phyloP scores from a whole-genome alignment of 768 basidiomycete genomes.

The Auriculariales sp. region DNA sequence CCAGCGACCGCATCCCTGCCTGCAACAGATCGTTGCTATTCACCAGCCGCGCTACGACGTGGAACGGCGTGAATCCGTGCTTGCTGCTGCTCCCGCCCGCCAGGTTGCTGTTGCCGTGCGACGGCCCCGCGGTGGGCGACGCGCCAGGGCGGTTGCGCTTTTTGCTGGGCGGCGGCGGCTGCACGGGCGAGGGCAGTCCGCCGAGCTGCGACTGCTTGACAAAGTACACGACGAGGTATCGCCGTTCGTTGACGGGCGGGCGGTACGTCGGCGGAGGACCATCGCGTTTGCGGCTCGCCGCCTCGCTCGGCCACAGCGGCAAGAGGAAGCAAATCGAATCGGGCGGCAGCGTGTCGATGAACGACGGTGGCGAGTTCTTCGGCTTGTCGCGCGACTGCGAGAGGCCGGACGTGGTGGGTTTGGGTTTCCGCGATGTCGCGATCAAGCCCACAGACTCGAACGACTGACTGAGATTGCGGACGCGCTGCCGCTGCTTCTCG shows the following conservation, averaged over 20 bases:
- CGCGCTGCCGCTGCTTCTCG: slow-evolving; percentile 1
- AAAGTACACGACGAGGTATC: slow-evolving; percentile 72
- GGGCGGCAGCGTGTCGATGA: slow-evolving; percentile 47
- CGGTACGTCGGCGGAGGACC: slow-evolving; percentile 11
- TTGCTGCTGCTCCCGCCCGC: slow-evolving; percentile 18
- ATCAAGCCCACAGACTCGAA: slow-evolving; percentile 72
- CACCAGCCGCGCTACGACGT: slow-evolving; percentile 60
- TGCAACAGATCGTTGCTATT: slow-evolving; percentile 57
- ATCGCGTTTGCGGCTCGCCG: slow-evolving; percentile 22
- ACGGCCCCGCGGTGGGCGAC: slow-evolving; percentile 6
- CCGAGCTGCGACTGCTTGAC: slow-evolving; percentile 19
- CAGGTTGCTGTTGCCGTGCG: slow-evolving; percentile 7
- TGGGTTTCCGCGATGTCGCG: slow-evolving; percentile 33
- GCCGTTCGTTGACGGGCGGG: slow-evolving; percentile 37
- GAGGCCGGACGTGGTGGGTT: slow-evolving; percentile 6
- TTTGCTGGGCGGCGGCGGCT: slow-evolving; percentile 27
- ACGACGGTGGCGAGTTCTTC: slow-evolving; percentile 14
- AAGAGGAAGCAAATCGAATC: slow-evolving; percentile 73
- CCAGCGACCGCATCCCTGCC: slow-evolving; percentile 59
- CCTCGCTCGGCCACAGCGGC: slow-evolving; percentile 72
- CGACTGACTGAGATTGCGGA: slow-evolving; percentile 55
- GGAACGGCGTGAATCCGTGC: slow-evolving; percentile 49
- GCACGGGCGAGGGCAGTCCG: slow-evolving; percentile 7
- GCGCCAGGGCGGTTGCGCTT: slow-evolving; percentile 23
- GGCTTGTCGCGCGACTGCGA: slow-evolving; percentile 19